Evolutionary conservation across 495 filamentous ascomycete species (phyloP).

Genomic region (Penicillium turbatum): DNA sequence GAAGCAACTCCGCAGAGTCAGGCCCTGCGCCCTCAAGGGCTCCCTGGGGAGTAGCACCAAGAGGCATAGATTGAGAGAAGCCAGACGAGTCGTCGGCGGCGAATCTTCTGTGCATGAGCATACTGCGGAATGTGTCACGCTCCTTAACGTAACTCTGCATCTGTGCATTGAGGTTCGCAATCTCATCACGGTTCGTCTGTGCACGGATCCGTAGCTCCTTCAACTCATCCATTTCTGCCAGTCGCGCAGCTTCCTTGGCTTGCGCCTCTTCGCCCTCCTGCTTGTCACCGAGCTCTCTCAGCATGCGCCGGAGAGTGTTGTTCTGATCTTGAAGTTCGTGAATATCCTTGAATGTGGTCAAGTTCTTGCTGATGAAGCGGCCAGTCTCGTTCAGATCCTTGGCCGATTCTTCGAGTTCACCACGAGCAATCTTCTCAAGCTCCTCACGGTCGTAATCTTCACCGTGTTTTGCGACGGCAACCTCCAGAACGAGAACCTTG

Average conservation of each 20-base stretch:
- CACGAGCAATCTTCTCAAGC: constrained; percentile 67
- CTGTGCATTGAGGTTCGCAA: constrained; percentile 69
- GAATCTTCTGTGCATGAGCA: constrained; percentile 74
- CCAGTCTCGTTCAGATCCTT: constrained; percentile 71
- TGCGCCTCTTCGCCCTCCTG: constrained; percentile 89
- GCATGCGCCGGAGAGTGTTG: constrained; percentile 70
- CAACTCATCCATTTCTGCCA: constrained; percentile 68
- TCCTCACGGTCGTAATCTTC: constrained; percentile 65
- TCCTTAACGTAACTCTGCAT: constrained; percentile 92
- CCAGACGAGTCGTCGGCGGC: constrained; percentile 55
- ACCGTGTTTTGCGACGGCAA: constrained; percentile 74
- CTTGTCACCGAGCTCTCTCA: constrained; percentile 75
- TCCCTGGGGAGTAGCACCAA: constrained; percentile 40
- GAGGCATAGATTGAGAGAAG: constrained; percentile 60
- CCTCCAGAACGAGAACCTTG: constrained; percentile 80
- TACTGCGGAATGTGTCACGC: constrained; percentile 92
- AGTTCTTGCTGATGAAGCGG: constrained; percentile 76
- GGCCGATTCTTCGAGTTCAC: constrained; percentile 54
- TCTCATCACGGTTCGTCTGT: constrained; percentile 63
- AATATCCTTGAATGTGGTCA: constrained; percentile 79
- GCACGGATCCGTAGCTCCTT: constrained; percentile 61
- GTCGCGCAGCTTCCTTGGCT: constrained; percentile 61
- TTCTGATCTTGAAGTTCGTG: constrained; percentile 88
- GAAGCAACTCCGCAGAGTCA: constrained; percentile 65
- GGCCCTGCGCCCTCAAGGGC: constrained; percentile 46